Evolutionary conservation across 2,329 filamentous ascomycete species (phyloP), one percentile per base, ranked within the genome.

Genomic region (Lecanosticta acicola): DNA sequence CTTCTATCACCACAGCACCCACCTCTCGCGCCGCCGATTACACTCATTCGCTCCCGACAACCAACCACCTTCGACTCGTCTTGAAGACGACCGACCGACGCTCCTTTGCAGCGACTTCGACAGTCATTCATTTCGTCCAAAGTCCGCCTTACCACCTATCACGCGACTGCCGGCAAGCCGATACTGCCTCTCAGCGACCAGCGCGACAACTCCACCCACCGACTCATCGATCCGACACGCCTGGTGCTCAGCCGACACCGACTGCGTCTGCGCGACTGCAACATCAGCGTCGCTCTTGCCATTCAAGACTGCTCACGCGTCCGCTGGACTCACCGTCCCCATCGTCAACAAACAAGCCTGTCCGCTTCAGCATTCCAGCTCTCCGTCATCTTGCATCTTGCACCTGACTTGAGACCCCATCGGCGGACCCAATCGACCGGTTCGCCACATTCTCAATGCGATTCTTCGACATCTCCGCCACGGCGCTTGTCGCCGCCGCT

Each of bases 381-480:
- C 14, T 39, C 14, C 48, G 46, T 51, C 45, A 47, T 48, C 39
- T 26, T 32, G 43, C 42, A 45, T 46, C 39, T 26, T 32, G 43
- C 42, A 45, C 44, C 16, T 43, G 41, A 49, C 17, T 36, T 32
- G 34, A 43, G 39, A 49, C 42, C 40, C 42, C 26, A 33, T 19
- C 35, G 37, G 40, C 21, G 32, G 37, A 43, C 17, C 43, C 34
- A 26, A 39, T 44, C 41, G 38, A 47, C 41, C 13, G 42, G 24
- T 29, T 43, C 33, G 45, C 43, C 50, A 29, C 51, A 46, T 49
- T 44, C 47, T 8, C 19, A 42, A 60, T 60, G 58, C 58, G 58
- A 43, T 57, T 59, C 58, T 53, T 51, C 43, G 44, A 52, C 36
- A 17, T 56, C 36, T 48, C 51, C 42, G 35, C 51, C 17, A 39